Base-by-base conservation (phyloP, 768 basidiomycete genomes). In the Psilocybe sp. region DNA sequence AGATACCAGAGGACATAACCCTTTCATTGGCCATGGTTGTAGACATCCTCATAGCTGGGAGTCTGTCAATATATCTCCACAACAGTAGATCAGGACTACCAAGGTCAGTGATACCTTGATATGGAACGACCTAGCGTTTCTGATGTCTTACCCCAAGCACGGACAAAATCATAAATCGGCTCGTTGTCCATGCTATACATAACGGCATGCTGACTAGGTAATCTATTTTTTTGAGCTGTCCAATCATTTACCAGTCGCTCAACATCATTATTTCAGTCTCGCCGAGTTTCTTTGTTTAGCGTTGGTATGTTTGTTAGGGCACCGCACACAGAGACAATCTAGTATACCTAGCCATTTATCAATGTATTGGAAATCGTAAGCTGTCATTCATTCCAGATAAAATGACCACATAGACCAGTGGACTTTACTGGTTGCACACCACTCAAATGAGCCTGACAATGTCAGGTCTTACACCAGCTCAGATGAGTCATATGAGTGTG, bases 51-150 rank as follows among this genome's bases (percentile, higher is more conserved):
- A 43, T 44, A n/a, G 49, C 49, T 7, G 31, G 20, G 9, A 20
- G 35, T 6, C 49, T 50, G 13, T 43, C 31, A 2, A 43, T 18
- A 12, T 50, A 50, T 18, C 35, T 50, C 1, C 40, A 50, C 34
- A 37, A 4, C 7, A 28, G 40, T 14, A 41, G 40, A 3, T 43
- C 40, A 28, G 49, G 49, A 7, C 5, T 50, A 9, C 15, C 35
- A 23, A 34, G 41, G 49, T 50, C 12, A 28, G 23, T 28, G 3
- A 28, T 28, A 4, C 23, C 23, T 28, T 28, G 23, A 7, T 28
- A 28, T 28, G 23, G 7, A 7, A 28, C 23, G 3, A 7, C 23
- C 23, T 7, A 28, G 3, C 23, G 23, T n/a, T n/a, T n/a, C 23
- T 28, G 23, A 28, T 7, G 4, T 20, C 13, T 12, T 2, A 16